phyloP scores from a whole-genome alignment of 176 grass and related monocot genomes.

The Triticum turgidum region DNA sequence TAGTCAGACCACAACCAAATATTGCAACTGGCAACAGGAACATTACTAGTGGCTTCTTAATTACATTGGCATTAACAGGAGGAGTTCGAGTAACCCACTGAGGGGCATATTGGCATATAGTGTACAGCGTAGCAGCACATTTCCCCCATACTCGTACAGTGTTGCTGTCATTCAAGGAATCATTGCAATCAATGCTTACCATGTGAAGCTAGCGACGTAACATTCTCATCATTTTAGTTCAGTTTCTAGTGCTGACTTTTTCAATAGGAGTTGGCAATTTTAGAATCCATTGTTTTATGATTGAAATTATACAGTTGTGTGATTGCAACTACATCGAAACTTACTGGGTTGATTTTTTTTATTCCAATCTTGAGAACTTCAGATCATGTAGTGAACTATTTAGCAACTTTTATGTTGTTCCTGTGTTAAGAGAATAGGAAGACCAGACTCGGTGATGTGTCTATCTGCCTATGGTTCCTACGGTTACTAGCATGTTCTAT shows the following conservation, averaged over 20 bases:
- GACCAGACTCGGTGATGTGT: not conserved
- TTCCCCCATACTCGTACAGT: not conserved
- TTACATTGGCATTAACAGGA: not conserved
- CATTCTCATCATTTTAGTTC: not conserved
- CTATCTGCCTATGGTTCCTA: not conserved
- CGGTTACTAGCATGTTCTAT: not conserved
- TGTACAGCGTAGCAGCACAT: not conserved
- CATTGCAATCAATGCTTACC: not conserved
- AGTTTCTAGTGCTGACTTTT: not conserved
- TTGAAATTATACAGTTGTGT: not conserved
- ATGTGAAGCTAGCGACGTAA: not conserved
- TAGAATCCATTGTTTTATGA: not conserved
- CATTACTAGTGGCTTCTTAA: not conserved
- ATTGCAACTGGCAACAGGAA: not conserved
- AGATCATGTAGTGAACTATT: not conserved
- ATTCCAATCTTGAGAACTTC: not conserved
- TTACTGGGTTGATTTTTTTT: not conserved
- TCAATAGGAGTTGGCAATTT: not conserved
- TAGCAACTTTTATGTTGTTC: not conserved
- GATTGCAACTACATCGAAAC: not conserved
- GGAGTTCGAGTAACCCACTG: not conserved
- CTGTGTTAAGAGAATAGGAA: slow-evolving; percentile 12
- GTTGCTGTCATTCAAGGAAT: not conserved
- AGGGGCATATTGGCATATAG: not conserved
- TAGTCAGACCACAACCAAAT: not conserved